These are phyloP conservation scores for Asterochloris erici DNA, from an alignment of 139 green algal genomes.

Conservation along the genomic window DNA sequence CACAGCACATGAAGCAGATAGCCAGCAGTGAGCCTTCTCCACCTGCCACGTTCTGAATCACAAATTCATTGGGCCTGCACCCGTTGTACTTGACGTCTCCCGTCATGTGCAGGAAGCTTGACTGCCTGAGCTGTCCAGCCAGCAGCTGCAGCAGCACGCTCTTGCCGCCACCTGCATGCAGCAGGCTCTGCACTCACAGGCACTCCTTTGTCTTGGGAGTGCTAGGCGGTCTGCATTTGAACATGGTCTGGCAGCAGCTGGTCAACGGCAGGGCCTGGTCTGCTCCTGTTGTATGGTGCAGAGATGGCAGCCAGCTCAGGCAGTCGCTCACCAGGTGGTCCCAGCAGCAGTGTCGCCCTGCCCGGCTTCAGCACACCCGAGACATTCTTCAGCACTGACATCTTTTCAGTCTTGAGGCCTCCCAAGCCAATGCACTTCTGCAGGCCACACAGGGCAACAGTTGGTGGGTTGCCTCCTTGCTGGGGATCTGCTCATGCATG, in stretches of 20 bases:
- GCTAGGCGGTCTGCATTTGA: no score
- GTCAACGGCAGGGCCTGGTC: no score
- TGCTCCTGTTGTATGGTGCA: no score
- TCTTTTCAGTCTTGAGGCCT: conserved; percentile 1
- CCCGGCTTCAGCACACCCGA: conserved; percentile 45
- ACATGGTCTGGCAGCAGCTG: no score
- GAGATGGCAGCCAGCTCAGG: no score
- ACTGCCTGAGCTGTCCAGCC: conserved; percentile 41
- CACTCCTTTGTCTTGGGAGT: no score
- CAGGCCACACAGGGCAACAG: not conserved
- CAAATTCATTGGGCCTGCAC: conserved; percentile 44
- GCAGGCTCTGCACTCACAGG: no score
- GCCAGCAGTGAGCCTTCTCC: no score
- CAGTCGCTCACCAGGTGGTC: conserved; percentile 33
- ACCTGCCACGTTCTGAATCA: conserved; percentile 42
- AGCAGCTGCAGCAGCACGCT: conserved; percentile 59
- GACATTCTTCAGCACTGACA: conserved; percentile 36
- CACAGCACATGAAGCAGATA: no score
- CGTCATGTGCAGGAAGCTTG: conserved; percentile 17
- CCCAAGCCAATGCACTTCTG: conserved; percentile 4
- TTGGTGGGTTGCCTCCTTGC: not conserved
- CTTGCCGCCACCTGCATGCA: conserved; percentile 45
- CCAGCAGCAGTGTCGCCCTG: conserved; percentile 58
- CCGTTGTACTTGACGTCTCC: conserved; percentile 72
- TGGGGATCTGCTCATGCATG: not conserved